A percentile compares a stretch with the other conserved stretches of the same genome.
phyloP scores from a whole-genome alignment of 345 rosid species.

The Gossypium herbaceum region DNA sequence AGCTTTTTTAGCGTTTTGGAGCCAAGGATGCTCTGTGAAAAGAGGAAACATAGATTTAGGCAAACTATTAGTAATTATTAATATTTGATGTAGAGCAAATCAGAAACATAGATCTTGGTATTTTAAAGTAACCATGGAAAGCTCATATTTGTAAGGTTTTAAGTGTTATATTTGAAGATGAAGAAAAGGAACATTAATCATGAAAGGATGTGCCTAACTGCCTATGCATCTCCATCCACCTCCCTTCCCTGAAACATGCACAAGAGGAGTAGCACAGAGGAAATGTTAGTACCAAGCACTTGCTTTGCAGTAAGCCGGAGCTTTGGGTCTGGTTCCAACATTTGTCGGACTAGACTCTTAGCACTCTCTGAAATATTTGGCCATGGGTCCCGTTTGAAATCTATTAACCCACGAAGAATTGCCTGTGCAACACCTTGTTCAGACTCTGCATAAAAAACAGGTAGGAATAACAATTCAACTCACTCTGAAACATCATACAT shows the following conservation, averaged over 20 bases:
- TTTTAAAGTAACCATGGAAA: background rate
- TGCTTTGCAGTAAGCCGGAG: constrained; percentile 88
- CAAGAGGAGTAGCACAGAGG: constrained; percentile 7
- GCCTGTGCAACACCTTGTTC: constrained; percentile 99
- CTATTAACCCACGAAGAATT: constrained; percentile 90
- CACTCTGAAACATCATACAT: background rate
- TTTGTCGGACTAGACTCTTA: constrained; percentile 78
- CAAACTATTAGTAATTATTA: background rate
- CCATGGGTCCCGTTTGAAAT: constrained; percentile 99
- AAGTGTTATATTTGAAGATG: background rate
- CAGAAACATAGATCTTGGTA: background rate
- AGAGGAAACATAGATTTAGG: constrained; percentile 17
- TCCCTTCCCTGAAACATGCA: background rate
- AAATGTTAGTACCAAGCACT: constrained; percentile 73
- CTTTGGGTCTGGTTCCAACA: constrained; percentile 99
- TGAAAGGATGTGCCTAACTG: background rate
- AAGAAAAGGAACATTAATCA: background rate
- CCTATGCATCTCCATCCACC: background rate
- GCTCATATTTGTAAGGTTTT: background rate
- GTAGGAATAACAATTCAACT: constrained; percentile 13
- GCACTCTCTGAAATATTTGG: constrained; percentile 94
- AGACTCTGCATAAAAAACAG: constrained; percentile 55
- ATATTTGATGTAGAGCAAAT: background rate
- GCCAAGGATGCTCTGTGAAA: constrained; percentile 90
- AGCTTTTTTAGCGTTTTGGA: constrained; percentile 96